phyloP scores from a whole-genome alignment of 2,329 filamentous ascomycete genomes.

The Fusarium xylarioides region DNA sequence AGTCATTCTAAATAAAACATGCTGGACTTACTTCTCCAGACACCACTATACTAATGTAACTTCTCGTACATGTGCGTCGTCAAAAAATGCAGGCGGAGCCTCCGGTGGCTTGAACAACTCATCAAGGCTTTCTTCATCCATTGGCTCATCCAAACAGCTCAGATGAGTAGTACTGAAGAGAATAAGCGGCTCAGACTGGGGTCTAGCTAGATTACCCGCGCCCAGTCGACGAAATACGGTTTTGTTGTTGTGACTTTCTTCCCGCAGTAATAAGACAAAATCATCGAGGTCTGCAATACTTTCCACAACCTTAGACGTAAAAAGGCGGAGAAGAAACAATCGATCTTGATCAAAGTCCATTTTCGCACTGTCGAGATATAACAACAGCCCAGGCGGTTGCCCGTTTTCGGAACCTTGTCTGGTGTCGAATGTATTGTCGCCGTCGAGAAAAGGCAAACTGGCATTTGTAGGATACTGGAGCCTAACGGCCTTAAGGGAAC shows the following conservation, averaged over 20 bases:
- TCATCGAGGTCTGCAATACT: background rate
- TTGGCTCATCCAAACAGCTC: background rate
- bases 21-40: background rate
- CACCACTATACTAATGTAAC: background rate
- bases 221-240: background rate
- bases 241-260: background rate
- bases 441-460: background rate
- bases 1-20: background rate
- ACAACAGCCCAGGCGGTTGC: background rate
- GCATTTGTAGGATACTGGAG: background rate
- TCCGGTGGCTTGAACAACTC: background rate
- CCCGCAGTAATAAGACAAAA: background rate
- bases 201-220: fast-evolving
- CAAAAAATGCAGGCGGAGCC: background rate
- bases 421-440: background rate
- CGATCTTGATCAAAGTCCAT: fast-evolving
- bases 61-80: background rate
- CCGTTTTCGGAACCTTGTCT: background rate
- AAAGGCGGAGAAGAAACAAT: background rate
- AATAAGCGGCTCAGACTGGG: background rate
- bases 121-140: background rate
- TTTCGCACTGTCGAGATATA: background rate
- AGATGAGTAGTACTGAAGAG: background rate
- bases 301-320: fast-evolving
- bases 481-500: fast-evolving